A percentile compares a stretch with the other conserved stretches of the same genome.
phyloP scores from a whole-genome alignment of 495 filamentous ascomycete species.

The Xylaria nigripes region DNA sequence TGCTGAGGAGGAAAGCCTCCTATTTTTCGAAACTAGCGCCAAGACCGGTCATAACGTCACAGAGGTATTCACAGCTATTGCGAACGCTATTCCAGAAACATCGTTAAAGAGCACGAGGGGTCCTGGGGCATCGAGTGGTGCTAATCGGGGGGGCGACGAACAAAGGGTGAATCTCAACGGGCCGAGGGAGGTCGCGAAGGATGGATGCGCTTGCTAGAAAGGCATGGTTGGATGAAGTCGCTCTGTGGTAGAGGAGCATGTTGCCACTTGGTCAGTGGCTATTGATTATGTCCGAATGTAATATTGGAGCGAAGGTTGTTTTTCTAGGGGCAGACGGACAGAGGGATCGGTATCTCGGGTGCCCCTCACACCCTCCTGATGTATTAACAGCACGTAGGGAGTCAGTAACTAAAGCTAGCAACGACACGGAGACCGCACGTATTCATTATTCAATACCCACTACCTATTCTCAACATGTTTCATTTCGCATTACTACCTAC shows the following conservation, averaged over 20 bases:
- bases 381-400: conserved; percentile 13
- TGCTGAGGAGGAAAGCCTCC: conserved; percentile 83
- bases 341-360: conserved; percentile 19
- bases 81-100: conserved; percentile 92
- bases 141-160: conserved; percentile 46
- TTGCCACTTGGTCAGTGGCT: conserved; percentile 6
- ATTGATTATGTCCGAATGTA: conserved; percentile 23
- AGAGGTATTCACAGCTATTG: conserved; percentile 97
- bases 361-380: conserved; percentile 14
- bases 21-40: conserved; percentile 97
- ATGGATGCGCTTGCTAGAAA: conserved; percentile 80
- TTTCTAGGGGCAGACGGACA: not conserved
- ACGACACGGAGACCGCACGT: conserved; percentile 7
- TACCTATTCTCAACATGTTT: conserved; percentile 5
- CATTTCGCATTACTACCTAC: not conserved
- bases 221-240: not conserved
- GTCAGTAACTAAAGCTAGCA: conserved; percentile 9
- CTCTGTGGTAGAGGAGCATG: conserved; percentile 1
- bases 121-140: conserved; percentile 50
- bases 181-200: conserved; percentile 59
- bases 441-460: conserved; percentile 3
- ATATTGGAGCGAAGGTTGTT: conserved; percentile 26
- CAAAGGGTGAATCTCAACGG: conserved; percentile 64
- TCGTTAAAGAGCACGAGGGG: conserved; percentile 81
- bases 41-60: conserved; percentile 91